These are phyloP conservation scores for Onygenales sp. DNA, from an alignment of 2,329 filamentous ascomycete species.

Conservation along the genomic window DNA sequence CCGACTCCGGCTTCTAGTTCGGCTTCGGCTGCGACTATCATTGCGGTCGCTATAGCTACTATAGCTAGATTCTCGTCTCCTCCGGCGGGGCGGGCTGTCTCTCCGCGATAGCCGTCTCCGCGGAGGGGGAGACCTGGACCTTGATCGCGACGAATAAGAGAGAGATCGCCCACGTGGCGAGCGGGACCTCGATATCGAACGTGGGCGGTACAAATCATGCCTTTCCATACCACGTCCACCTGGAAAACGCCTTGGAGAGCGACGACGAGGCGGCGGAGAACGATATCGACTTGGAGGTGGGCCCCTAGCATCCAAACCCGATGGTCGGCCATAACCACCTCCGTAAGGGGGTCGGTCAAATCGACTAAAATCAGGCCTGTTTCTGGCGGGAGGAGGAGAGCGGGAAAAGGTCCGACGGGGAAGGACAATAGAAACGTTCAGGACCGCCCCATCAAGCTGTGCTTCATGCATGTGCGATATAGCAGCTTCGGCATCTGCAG, in stretches of 20 bases:
- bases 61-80: constrained; percentile 52
- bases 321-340: constrained; percentile 21
- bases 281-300: constrained; percentile 19
- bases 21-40: constrained; percentile 45
- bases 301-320: constrained; percentile 13
- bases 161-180: constrained; percentile 26
- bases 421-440: constrained; percentile 82
- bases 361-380: constrained; percentile 50
- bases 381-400: constrained; percentile 62
- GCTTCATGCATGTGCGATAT: constrained; percentile 97
- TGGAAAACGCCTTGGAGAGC: constrained; percentile 27
- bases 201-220: constrained; percentile 50
- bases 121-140: constrained; percentile 33
- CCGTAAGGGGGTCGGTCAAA: constrained; percentile 29
- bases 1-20: constrained; percentile 45
- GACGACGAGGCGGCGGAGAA: constrained; percentile 21
- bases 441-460: constrained; percentile 73
- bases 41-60: constrained; percentile 44
- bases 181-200: constrained; percentile 43
- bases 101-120: constrained; percentile 25
- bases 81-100: constrained; percentile 29
- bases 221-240: constrained; percentile 37
- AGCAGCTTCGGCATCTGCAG: constrained; percentile 73
- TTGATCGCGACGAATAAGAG: constrained; percentile 28
- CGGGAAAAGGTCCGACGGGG: constrained; percentile 74